Evolutionary conservation across 805 yeast species (phyloP), one percentile per base, ranked within the genome.

Genomic region (Candida ascalaphidarum): DNA sequence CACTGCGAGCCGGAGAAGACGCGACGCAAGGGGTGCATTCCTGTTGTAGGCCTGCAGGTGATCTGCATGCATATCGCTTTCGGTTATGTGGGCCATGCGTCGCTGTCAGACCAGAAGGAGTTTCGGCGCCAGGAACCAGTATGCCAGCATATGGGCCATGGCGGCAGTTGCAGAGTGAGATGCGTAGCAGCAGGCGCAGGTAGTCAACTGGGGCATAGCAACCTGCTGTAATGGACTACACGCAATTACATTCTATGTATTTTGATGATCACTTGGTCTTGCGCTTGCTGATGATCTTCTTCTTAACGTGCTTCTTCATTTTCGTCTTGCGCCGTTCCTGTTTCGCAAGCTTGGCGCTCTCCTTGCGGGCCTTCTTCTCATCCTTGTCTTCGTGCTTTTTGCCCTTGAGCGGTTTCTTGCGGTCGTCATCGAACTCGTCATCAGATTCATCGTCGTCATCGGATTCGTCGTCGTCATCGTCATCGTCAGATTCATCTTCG

Each of bases 331-430:
- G 68, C 57, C 80, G 82, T 43, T 83, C 94, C 42, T 76, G 74
- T 28, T 81, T 77, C 7, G 74, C 80, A 22, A 76, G 85, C 46
- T 81, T 85, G n/a, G 79, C 77, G 23, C 71, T 75, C 44, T 74
- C 73, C 50, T 85, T 82, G 32, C 94, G 68, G 28, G 68, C 74
- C 46, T 76, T 81, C 53, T 84, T 85, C 9, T 62, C 71, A 24
- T 84, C 88, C 54, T 84, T 76, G 52, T 86, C 83, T 43, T 84
- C 80, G 48, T 68, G 66, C 48, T 78, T 82, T 53, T 89, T 86
- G 11, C 94, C 94, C 36, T 72, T 75, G 8, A 66, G 51, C 7
- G 56, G 44, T 21, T 35, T 37, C 2, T 29, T 22, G 12, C 34
- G 31, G 9, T 23, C 31, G 18, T 37, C 50, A 3, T 29, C 35